Percentiles rank a stretch among this genome's conserved stretches.
Evolutionary conservation across 805 yeast genomes (phyloP).

Genomic region (Kurtzmaniella fragi): DNA sequence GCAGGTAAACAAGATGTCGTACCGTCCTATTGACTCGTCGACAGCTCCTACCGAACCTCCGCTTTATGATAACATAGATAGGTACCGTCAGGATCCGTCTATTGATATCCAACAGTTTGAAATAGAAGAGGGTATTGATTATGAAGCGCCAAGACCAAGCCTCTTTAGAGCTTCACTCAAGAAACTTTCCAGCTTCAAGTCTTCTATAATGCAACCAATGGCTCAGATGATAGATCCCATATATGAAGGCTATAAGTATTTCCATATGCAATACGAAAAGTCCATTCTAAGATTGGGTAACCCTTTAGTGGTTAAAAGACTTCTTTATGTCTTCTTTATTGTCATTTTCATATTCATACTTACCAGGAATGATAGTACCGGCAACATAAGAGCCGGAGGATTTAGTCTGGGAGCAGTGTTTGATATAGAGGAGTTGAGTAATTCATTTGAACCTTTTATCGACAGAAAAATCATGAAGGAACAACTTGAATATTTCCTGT

Average conservation of each 20-base stretch:
- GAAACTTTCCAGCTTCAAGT: constrained; percentile 27
- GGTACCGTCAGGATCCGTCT: not conserved
- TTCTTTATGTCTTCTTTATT: constrained; percentile 64
- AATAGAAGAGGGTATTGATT: constrained; percentile 26
- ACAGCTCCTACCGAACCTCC: constrained; percentile 1
- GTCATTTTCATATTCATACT: constrained; percentile 54
- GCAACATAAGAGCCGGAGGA: constrained; percentile 33
- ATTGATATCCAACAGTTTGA: constrained; percentile 28
- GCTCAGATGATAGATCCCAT: constrained; percentile 47
- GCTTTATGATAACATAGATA: constrained; percentile 1
- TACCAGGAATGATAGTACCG: constrained; percentile 49
- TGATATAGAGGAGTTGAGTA: constrained; percentile 49
- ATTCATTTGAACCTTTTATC: constrained; percentile 44
- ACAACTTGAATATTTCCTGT: constrained; percentile 64
- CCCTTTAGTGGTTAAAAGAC: constrained; percentile 75
- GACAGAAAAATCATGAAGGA: constrained; percentile 57
- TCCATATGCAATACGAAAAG: constrained; percentile 48
- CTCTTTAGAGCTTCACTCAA: constrained; percentile 34
- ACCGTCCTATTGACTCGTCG: not conserved
- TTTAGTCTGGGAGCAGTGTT: constrained; percentile 54
- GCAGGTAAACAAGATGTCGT: not conserved
- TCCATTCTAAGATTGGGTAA: constrained; percentile 68
- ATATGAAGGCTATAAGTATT: constrained; percentile 40
- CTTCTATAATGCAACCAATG: constrained; percentile 37
- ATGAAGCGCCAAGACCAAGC: constrained; percentile 10